Evolutionary conservation across 2,329 filamentous ascomycete species (phyloP).

Genomic region (Pseudocercospora fijiensis): DNA sequence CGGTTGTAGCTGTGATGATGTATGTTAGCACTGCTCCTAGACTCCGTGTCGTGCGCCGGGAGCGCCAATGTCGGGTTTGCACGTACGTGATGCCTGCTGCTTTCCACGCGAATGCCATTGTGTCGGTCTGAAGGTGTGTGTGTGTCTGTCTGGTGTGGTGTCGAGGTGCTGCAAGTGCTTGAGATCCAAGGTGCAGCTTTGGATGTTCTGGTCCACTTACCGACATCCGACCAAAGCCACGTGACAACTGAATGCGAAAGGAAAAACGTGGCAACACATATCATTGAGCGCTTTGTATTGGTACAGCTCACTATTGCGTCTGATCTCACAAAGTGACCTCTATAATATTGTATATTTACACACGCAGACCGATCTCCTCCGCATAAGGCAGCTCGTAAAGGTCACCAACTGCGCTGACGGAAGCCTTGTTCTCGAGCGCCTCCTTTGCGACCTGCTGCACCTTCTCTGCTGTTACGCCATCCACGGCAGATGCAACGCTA

Average conservation of each 20-base stretch:
- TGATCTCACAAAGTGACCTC: slow-evolving; percentile 31
- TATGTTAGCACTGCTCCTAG: slow-evolving; percentile 23
- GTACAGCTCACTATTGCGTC: slow-evolving; percentile 37
- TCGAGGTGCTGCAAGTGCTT: slow-evolving; percentile 15
- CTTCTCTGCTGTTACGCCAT: slow-evolving; percentile 77
- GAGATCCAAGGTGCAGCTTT: slow-evolving; percentile 1
- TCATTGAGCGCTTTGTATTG: slow-evolving; percentile 29
- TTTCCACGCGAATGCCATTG: slow-evolving; percentile 99
- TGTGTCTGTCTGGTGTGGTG: slow-evolving; percentile 9
- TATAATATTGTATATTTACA: slow-evolving; percentile 62
- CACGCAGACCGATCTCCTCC: slow-evolving; percentile 88
- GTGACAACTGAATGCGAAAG: background rate
- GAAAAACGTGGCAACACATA: slow-evolving; percentile 1
- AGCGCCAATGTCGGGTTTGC: background rate
- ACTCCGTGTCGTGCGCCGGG: background rate
- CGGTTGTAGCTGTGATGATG: slow-evolving; percentile 84
- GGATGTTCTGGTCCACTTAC: background rate
- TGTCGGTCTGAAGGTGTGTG: slow-evolving; percentile 47
- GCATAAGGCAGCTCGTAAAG: slow-evolving; percentile 87
- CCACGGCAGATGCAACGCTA: slow-evolving; percentile 73
- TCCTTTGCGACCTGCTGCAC: slow-evolving; percentile 89
- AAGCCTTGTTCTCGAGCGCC: slow-evolving; percentile 83
- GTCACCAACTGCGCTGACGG: slow-evolving; percentile 87
- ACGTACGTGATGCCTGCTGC: slow-evolving; percentile 92
- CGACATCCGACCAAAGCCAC: slow-evolving; percentile 3